Evolutionary conservation across 495 filamentous ascomycete species (phyloP).

Genomic region (Aspergillus kassunensis): DNA sequence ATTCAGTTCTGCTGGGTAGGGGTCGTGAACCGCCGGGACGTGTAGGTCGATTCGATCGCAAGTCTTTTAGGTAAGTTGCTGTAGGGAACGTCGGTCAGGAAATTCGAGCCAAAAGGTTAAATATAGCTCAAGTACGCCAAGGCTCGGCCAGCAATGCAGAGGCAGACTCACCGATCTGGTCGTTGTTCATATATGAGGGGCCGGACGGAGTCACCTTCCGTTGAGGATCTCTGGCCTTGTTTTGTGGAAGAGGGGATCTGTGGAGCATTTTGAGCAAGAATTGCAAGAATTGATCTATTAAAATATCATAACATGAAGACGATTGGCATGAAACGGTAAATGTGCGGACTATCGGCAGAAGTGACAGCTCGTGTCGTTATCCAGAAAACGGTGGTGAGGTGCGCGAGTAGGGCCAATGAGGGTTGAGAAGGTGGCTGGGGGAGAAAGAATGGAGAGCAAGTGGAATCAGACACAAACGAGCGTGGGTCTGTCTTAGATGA

Average conservation of each 20-base stretch:
- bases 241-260: constrained; percentile 26
- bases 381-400: constrained; percentile 15
- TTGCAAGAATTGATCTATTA: neutral
- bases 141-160: constrained; percentile 24
- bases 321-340: constrained; percentile 14
- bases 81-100: constrained; percentile 10
- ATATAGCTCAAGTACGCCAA: constrained; percentile 15
- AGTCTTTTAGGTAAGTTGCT: constrained; percentile 74
- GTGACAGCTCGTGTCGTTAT: constrained; percentile 13
- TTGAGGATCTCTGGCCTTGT: constrained; percentile 36
- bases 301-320: constrained; percentile 13
- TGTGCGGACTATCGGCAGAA: constrained; percentile 8
- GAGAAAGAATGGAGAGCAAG: neutral
- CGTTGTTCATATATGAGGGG: constrained; percentile 77
- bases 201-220: constrained; percentile 68
- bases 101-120: too few relatives aligned
- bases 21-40: constrained; percentile 79
- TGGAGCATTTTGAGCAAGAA: constrained; percentile 27
- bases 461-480: neutral
- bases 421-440: constrained; percentile 20
- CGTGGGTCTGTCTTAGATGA: constrained; percentile 2
- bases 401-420: constrained; percentile 20
- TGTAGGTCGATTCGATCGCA: constrained; percentile 72
- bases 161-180: constrained; percentile 82
- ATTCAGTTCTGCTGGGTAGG: constrained; percentile 48